phyloP scores from a whole-genome alignment of 495 filamentous ascomycete species.

The Penicillium salamii region DNA sequence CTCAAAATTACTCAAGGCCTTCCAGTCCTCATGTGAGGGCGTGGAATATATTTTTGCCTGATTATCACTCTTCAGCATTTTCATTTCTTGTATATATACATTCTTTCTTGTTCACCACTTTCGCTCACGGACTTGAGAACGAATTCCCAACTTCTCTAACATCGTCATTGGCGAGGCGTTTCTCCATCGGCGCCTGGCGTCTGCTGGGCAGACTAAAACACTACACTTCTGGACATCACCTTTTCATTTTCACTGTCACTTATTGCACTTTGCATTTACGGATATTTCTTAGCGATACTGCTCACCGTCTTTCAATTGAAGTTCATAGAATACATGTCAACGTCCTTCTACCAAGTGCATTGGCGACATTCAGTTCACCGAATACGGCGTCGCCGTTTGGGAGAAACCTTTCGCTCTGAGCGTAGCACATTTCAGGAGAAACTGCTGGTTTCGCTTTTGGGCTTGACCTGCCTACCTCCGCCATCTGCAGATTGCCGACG shows the following conservation, averaged over 20 bases:
- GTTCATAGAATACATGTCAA: too few relatives aligned
- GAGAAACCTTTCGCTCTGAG: too few relatives aligned
- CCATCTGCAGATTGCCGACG: too few relatives aligned
- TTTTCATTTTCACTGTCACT: neutral
- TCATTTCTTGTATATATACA: constrained; percentile 6
- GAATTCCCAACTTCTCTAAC: neutral
- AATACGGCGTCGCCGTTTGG: too few relatives aligned
- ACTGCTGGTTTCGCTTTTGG: too few relatives aligned
- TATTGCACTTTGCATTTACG: neutral
- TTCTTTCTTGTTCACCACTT: constrained; percentile 5
- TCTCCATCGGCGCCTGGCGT: constrained; percentile 7
- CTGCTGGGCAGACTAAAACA: constrained; percentile 15
- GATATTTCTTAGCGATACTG: too few relatives aligned
- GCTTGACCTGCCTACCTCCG: too few relatives aligned
- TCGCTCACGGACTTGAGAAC: neutral
- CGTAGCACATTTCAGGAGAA: too few relatives aligned
- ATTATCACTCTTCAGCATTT: constrained; percentile 5
- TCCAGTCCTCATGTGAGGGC: constrained; percentile 27
- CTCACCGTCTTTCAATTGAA: too few relatives aligned
- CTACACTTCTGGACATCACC: neutral
- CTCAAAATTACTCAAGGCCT: constrained; percentile 20
- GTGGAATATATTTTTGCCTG: constrained; percentile 27
- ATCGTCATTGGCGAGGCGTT: constrained; percentile 19
- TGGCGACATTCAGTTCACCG: too few relatives aligned
- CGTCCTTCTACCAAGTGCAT: too few relatives aligned